These are phyloP conservation scores for Ophiostoma angusticollis DNA, from an alignment of 2,329 filamentous ascomycete genomes.

Conservation along the genomic window DNA sequence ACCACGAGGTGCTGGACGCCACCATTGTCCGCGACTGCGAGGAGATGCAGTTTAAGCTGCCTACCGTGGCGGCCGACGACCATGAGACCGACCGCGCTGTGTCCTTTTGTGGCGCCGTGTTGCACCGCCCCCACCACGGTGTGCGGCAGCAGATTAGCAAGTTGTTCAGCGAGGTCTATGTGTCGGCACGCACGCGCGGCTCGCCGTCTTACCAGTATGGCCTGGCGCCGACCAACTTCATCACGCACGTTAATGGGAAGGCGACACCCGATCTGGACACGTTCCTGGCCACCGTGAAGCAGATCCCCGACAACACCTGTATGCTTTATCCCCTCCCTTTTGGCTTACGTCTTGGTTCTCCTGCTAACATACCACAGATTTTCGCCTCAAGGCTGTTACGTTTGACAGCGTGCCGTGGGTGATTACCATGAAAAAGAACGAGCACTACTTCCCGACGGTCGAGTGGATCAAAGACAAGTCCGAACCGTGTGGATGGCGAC, in stretches of 20 bases:
- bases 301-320: constrained; percentile 92
- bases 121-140: constrained; percentile 89
- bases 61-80: constrained; percentile 77
- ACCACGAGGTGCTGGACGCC: constrained; percentile 68
- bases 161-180: constrained; percentile 91
- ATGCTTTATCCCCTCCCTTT: constrained; percentile 19
- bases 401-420: constrained; percentile 99
- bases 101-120: constrained; percentile 85
- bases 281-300: constrained; percentile 69
- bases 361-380: constrained; percentile 42
- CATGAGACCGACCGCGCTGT: constrained; percentile 87
- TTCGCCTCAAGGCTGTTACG: constrained; percentile 91
- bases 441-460: constrained; percentile 76
- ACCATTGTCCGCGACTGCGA: constrained; percentile 75
- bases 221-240: constrained; percentile 90
- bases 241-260: constrained; percentile 87
- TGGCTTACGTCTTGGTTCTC: not conserved
- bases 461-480: constrained; percentile 53
- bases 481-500: constrained; percentile 48
- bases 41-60: constrained; percentile 63
- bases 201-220: constrained; percentile 83
- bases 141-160: constrained; percentile 96
- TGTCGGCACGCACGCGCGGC: constrained; percentile 72
- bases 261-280: constrained; percentile 68
- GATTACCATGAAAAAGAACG: constrained; percentile 99